Conservation (phyloP, 768 basidiomycete species). For the Zangia roseola region DNA sequence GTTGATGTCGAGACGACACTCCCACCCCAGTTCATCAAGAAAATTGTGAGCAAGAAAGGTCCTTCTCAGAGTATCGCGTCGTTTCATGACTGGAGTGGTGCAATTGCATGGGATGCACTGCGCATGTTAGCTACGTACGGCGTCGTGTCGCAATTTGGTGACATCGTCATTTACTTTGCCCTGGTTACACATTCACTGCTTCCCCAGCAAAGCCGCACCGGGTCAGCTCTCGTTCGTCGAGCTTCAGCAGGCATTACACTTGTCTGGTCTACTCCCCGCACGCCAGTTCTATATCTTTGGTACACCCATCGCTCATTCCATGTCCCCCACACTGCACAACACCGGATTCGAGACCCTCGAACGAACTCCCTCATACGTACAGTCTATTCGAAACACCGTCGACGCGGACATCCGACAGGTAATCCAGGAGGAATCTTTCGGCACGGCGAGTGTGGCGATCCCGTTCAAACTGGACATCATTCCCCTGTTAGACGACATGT, state of each 20-base stretch:
- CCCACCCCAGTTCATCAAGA: conserved; percentile 58
- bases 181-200: conserved; percentile 89
- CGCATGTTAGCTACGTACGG: conserved; percentile 68
- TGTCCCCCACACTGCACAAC: conserved; percentile 94
- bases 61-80: conserved; percentile 83
- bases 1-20: conserved; percentile 87
- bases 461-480: conserved; percentile 93
- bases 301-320: conserved; percentile 81
- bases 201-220: conserved; percentile 87
- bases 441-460: conserved; percentile 96
- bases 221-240: conserved; percentile 89
- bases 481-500: conserved; percentile 73
- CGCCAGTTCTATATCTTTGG: conserved; percentile 87
- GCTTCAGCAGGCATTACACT: conserved; percentile 77
- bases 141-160: conserved; percentile 64
- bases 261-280: conserved; percentile 76
- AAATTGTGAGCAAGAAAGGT: conserved; percentile 63
- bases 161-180: conserved; percentile 81
- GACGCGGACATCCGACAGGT: conserved; percentile 63
- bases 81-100: conserved; percentile 93
- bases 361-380: conserved; percentile 84
- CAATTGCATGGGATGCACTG: conserved; percentile 74
- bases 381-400: conserved; percentile 73
- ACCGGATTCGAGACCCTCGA: conserved; percentile 77
- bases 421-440: conserved; percentile 70